A percentile compares a stretch with the other conserved stretches of the same genome.
Conservation (phyloP, 1,284 basidiomycete species). For the Ganoderma multipileum region DNA sequence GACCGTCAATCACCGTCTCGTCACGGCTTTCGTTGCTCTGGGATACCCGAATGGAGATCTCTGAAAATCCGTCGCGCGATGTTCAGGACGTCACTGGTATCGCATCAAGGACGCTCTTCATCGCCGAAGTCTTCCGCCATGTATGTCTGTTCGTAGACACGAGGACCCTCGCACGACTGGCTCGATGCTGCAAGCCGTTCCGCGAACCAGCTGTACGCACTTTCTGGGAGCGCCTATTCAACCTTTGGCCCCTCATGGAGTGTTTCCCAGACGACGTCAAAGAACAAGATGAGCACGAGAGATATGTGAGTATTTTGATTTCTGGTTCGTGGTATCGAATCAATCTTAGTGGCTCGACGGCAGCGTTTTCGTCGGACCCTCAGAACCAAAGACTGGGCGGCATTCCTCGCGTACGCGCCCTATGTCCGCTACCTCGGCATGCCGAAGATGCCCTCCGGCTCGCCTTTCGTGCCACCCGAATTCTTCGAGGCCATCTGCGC, state of each 20-base stretch:
- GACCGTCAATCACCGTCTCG: neutral
- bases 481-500: neutral
- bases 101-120: neutral
- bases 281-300: neutral
- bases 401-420: neutral
- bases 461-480: neutral
- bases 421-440: neutral
- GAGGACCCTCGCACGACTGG: neutral
- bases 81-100: neutral
- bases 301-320: neutral
- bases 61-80: neutral
- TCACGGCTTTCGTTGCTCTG: neutral
- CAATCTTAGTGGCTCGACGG: neutral
- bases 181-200: neutral
- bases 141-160: neutral
- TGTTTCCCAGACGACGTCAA: neutral
- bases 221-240: neutral
- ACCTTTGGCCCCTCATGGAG: neutral
- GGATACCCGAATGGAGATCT: neutral
- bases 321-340: neutral
- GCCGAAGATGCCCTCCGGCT: neutral
- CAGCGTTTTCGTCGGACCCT: neutral
- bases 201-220: neutral
- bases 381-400: slow-evolving; percentile 1
- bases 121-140: neutral